These are phyloP conservation scores for Fusarium proliferatum DNA, from an alignment of 2,329 filamentous ascomycete genomes.

Conservation along the genomic window DNA sequence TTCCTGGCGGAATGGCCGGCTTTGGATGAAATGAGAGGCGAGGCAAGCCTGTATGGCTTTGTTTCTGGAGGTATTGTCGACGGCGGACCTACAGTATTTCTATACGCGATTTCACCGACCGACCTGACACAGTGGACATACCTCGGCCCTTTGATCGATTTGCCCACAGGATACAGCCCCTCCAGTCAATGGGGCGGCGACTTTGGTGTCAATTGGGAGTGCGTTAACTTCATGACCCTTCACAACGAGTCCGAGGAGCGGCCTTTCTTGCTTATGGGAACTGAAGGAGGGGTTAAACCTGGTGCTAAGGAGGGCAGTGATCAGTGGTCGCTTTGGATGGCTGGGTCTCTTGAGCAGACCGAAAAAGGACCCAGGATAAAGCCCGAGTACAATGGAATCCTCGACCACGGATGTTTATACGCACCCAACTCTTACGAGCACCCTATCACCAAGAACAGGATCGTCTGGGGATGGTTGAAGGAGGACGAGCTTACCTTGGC, in stretches of 20 bases:
- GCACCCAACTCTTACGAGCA: constrained; percentile 62
- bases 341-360: constrained; percentile 45
- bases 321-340: constrained; percentile 55
- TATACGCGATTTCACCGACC: constrained; percentile 55
- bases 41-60: constrained; percentile 55
- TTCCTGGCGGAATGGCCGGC: constrained; percentile 47
- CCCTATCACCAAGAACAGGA: constrained; percentile 51
- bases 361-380: constrained; percentile 39
- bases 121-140: constrained; percentile 59
- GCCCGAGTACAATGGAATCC: constrained; percentile 56
- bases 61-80: constrained; percentile 59
- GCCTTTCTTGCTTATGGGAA: constrained; percentile 58
- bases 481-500: constrained; percentile 61
- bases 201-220: constrained; percentile 64
- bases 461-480: constrained; percentile 62
- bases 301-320: constrained; percentile 28
- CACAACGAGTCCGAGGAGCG: constrained; percentile 43
- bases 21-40: constrained; percentile 40
- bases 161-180: constrained; percentile 52
- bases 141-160: constrained; percentile 54
- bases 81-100: constrained; percentile 57
- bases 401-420: constrained; percentile 62
- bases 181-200: constrained; percentile 60
- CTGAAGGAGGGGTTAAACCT: constrained; percentile 53
- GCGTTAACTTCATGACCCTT: constrained; percentile 58